These are phyloP conservation scores for Aechmea fasciata DNA, from an alignment of 176 grass and related monocot species.

Conservation along the genomic window DNA sequence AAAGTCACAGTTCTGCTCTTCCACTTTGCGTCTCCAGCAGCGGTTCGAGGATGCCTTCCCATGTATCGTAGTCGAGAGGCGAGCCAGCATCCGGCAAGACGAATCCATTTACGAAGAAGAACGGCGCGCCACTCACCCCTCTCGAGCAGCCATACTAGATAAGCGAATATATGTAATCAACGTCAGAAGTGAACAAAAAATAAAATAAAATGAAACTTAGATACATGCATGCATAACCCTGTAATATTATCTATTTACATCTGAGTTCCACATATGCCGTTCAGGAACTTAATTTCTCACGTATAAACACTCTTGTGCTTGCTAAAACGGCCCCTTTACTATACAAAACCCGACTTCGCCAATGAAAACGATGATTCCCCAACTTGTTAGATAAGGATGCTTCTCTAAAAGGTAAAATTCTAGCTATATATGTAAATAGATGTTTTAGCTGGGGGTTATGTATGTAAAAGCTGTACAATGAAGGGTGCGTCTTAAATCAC, in stretches of 20 bases:
- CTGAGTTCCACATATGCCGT: background rate
- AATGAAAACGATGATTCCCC: no score
- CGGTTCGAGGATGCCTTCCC: conserved; percentile 54
- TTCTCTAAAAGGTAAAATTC: no score
- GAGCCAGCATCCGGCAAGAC: conserved; percentile 60
- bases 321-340: no score
- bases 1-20: conserved; percentile 21
- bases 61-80: conserved; percentile 46
- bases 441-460: no score
- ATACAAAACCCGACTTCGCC: no score
- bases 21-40: conserved; percentile 29
- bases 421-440: no score
- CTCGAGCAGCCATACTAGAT: conserved; percentile 78
- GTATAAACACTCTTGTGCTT: no score
- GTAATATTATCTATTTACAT: background rate
- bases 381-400: no score
- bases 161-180: background rate
- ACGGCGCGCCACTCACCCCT: conserved; percentile 61
- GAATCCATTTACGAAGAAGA: conserved; percentile 95
- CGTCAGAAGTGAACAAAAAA: background rate
- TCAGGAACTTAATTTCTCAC: no score
- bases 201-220: no score
- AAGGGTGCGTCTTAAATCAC: background rate
- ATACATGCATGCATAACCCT: no score
- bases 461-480: no score